Conservation (phyloP, 2,329 filamentous ascomycete species). For the Sporothrix pseudoabietina region DNA sequence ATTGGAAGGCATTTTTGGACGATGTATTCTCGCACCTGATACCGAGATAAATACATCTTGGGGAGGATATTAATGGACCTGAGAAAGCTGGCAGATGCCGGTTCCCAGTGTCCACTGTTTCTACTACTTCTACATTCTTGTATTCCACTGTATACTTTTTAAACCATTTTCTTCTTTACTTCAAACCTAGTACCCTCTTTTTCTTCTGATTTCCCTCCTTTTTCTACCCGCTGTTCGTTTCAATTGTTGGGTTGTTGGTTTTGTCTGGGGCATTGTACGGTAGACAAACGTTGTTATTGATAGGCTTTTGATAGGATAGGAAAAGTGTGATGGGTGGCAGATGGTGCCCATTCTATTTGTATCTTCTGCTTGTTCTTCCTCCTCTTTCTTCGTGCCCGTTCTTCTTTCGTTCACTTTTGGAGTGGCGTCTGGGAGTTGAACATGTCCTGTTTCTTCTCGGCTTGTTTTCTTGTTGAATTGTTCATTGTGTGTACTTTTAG, state of each 20-base stretch:
- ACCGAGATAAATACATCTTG: not conserved
- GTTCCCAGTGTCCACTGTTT: not conserved
- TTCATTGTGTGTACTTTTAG: conserved; percentile 9
- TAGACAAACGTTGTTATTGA: not conserved
- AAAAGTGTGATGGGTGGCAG: not conserved
- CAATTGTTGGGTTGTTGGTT: not conserved
- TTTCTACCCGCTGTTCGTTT: not conserved
- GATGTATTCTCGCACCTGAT: not conserved
- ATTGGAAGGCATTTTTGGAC: not conserved
- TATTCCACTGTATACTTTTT: conserved; percentile 25
- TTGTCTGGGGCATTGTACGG: not conserved
- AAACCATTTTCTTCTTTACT: not conserved
- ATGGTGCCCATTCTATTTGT: not conserved
- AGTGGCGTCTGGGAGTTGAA: conserved; percentile 3
- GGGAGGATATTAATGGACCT: not conserved
- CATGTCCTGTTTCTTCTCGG: not conserved
- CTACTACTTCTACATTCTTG: conserved; percentile 23
- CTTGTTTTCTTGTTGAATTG: conserved; percentile 5
- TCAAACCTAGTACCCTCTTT: not conserved
- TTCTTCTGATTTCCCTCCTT: not conserved
- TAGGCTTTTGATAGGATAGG: conserved; percentile 6
- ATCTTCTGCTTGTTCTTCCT: not conserved
- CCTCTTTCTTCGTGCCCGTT: not conserved
- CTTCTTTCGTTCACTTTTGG: not conserved
- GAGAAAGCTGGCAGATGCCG: not conserved